These are phyloP conservation scores for Microthyrium microscopicum DNA, from an alignment of 2,329 filamentous ascomycete genomes.

Conservation along the genomic window DNA sequence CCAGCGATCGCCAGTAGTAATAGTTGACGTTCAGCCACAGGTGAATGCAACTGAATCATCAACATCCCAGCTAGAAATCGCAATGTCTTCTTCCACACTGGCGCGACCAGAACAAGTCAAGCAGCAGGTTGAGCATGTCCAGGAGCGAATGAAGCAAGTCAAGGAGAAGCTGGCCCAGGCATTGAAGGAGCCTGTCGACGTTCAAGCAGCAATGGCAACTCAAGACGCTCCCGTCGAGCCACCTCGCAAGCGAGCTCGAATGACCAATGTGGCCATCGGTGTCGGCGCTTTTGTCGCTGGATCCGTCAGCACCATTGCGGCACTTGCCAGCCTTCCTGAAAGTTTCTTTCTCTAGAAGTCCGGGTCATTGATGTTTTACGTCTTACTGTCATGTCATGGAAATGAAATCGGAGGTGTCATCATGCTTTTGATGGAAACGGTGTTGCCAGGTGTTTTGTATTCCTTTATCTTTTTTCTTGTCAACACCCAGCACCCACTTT, in stretches of 20 bases:
- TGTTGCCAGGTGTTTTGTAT: too few species aligned
- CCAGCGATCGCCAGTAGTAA: too few species aligned
- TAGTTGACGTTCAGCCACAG: neutral
- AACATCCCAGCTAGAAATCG: neutral
- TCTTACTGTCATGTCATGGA: too few species aligned
- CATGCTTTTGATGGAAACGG: too few species aligned
- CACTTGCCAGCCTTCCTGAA: constrained; percentile 5
- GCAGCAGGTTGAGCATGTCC: neutral
- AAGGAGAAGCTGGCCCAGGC: constrained; percentile 1
- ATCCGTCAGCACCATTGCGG: neutral
- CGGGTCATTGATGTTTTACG: too few species aligned
- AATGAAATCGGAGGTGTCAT: too few species aligned
- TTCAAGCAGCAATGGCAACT: neutral
- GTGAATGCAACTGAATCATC: neutral
- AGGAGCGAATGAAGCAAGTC: neutral
- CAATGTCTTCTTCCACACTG: neutral
- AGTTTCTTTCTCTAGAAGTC: constrained; percentile 4
- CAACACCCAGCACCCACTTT: too few species aligned
- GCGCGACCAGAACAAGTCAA: neutral
- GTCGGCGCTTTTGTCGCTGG: constrained; percentile 1
- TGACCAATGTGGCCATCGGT: neutral
- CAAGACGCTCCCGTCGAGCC: neutral
- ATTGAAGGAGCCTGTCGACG: neutral
- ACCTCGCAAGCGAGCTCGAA: neutral
- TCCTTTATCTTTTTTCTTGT: too few species aligned